Evolutionary conservation across 2,329 filamentous ascomycete genomes (phyloP).

Genomic region (Monilinia vaccinii-corymbosi): DNA sequence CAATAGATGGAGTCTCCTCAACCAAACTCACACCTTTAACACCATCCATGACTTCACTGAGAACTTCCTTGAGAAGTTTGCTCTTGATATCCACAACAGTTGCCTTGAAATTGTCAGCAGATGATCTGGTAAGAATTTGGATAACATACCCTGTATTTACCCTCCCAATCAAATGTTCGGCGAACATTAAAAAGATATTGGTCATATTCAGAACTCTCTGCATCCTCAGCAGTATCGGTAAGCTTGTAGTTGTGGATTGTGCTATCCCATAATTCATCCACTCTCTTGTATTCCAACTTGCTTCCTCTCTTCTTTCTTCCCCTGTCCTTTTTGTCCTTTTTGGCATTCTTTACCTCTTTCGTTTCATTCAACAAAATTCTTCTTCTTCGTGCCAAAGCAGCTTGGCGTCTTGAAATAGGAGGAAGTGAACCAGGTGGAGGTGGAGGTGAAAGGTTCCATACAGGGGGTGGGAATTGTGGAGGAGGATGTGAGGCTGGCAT

Average conservation of each 20-base stretch:
- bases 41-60: conserved; percentile 63
- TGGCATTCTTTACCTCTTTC: conserved; percentile 28
- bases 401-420: conserved; percentile 18
- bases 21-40: conserved; percentile 73
- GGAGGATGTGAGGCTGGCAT: conserved; percentile 10
- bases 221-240: conserved; percentile 55
- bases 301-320: conserved; percentile 35
- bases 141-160: conserved; percentile 51
- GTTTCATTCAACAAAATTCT: conserved; percentile 23
- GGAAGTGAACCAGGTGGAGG: conserved; percentile 9
- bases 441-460: conserved; percentile 7
- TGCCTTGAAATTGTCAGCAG: conserved; percentile 22
- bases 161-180: conserved; percentile 75
- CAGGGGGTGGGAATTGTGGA: neutral
- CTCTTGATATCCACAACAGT: conserved; percentile 81
- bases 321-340: conserved; percentile 37
- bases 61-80: conserved; percentile 61
- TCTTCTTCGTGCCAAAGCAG: conserved; percentile 15
- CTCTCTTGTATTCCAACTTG: conserved; percentile 58
- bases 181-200: conserved; percentile 78
- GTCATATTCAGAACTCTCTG: conserved; percentile 59
- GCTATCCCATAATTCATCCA: conserved; percentile 53
- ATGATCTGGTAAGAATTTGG: neutral
- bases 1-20: conserved; percentile 65
- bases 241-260: conserved; percentile 57